Evolutionary conservation across 2,329 filamentous ascomycete genomes (phyloP).

Genomic region (Tolypocladium ophioglossoides): DNA sequence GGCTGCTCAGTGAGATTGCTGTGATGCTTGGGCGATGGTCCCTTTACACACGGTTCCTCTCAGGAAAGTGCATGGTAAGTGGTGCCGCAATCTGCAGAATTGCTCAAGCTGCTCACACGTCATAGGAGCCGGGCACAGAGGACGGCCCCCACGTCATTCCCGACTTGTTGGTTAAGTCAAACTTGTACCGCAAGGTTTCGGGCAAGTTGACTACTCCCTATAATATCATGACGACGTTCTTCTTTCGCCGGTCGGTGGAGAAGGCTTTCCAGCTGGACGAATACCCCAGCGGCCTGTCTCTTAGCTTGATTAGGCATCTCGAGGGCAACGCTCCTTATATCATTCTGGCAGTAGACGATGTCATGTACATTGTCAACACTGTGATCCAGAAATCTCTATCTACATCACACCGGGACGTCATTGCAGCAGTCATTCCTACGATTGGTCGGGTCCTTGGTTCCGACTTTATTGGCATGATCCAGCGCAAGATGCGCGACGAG

Average conservation of each 20-base stretch:
- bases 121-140: constrained; percentile 41
- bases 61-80: constrained; percentile 72
- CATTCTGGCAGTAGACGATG: constrained; percentile 90
- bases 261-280: constrained; percentile 97
- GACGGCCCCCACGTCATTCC: constrained; percentile 55
- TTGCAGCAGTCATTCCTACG: constrained; percentile 67
- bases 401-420: constrained; percentile 71
- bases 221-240: constrained; percentile 89
- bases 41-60: constrained; percentile 80
- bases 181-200: constrained; percentile 67
- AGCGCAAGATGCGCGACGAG: constrained; percentile 95
- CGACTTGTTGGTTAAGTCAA: constrained; percentile 65
- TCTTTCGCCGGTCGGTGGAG: constrained; percentile 91
- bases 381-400: constrained; percentile 78
- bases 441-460: constrained; percentile 70
- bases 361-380: constrained; percentile 98
- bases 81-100: background rate
- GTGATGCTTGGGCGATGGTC: constrained; percentile 93
- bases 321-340: constrained; percentile 79
- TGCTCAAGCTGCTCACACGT: constrained; percentile 6
- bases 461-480: constrained; percentile 94
- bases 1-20: constrained; percentile 74
- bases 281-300: constrained; percentile 64
- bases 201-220: constrained; percentile 70
- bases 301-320: constrained; percentile 62